Evolutionary conservation across 345 rosid species (phyloP), one percentile per base, ranked within the genome.

Genomic region (Syzygium grande): DNA sequence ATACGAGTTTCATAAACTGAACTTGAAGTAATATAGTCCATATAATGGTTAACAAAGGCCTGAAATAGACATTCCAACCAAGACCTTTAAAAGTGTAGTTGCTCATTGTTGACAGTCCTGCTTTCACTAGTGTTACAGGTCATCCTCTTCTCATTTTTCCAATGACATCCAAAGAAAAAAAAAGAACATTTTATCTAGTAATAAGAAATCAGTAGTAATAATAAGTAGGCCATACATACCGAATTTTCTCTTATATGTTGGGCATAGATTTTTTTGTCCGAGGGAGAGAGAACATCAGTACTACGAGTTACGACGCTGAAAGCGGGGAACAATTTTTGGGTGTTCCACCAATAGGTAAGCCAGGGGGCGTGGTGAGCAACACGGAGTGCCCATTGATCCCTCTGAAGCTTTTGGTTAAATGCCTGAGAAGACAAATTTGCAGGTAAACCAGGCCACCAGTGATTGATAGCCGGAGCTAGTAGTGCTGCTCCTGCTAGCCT

Each of bases 391-490:
- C 90, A 89, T 38, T 86, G 86, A 86, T 89, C 88, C 52, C 49
- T 84, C 77, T 10, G 85, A 30, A 84, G 80, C 86, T 30, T 87
- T 19, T 56, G 89, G 13, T 88, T 46, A 84, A 90, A 91, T 38
- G 88, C 95, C 89, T 92, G 88, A 41, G 87, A 86, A 0, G 93
- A 88, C 56, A 92, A 84, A 34, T 92, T 89, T n/a, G 88, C 84
- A 2, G 95, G 95, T 58, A 95, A 87, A 59, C 92, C 91, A 51
- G 91, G 90, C 95, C 97, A 94, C 95, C 95, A 94, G 89, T 92
- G 91, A 88, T 94, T 94, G 54, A 92, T 84, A 41, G 86, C 93
- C 0, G 94, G 95, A 43, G 91, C 93, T 30, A 93, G 13, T 84
- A 94, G 89, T 43, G 90, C 87, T 27, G 90, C 95, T 90, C 97